Evolutionary conservation across 257 asterid genomes (phyloP).

Genomic region (Solanum chiquidenum): DNA sequence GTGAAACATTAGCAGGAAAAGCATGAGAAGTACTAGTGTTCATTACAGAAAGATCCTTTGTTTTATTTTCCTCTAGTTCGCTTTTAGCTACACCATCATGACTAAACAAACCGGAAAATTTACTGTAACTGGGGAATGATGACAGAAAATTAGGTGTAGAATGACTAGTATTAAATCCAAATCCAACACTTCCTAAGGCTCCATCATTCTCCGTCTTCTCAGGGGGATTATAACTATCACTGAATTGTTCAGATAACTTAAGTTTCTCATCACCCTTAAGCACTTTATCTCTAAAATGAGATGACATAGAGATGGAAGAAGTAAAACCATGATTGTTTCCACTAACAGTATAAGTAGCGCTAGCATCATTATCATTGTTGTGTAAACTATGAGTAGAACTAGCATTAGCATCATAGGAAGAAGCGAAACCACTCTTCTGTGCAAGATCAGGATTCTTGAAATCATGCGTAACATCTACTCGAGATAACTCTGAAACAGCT

Average conservation of each 20-base stretch:
- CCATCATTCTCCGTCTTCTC: constrained; percentile 28
- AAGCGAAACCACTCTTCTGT: constrained; percentile 18
- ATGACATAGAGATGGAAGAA: constrained; percentile 9
- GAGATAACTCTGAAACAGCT: constrained; percentile 21
- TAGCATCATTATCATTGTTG: not conserved
- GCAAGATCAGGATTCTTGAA: constrained; percentile 23
- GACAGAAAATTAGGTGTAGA: constrained; percentile 11
- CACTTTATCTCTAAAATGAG: constrained; percentile 24
- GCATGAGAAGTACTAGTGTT: constrained; percentile 24
- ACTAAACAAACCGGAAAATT: constrained; percentile 17
- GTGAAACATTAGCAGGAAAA: constrained; percentile 23
- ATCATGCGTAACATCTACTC: constrained; percentile 16
- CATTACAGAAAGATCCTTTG: constrained; percentile 23
- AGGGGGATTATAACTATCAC: constrained; percentile 12
- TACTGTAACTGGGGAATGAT: constrained; percentile 17
- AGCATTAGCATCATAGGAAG: constrained; percentile 15
- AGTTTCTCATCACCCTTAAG: constrained; percentile 22
- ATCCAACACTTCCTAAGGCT: constrained; percentile 23
- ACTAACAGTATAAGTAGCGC: not conserved
- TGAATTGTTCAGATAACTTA: constrained; percentile 13
- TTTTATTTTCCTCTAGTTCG: constrained; percentile 10
- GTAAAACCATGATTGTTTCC: constrained; percentile 10
- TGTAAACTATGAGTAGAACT: constrained; percentile 9
- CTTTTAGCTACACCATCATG: constrained; percentile 17
- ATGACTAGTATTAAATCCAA: constrained; percentile 14